Evolutionary conservation across 2,329 filamentous ascomycete genomes (phyloP), one percentile per base, ranked within the genome.

Genomic region (Torrubiellomyces zombiae): DNA sequence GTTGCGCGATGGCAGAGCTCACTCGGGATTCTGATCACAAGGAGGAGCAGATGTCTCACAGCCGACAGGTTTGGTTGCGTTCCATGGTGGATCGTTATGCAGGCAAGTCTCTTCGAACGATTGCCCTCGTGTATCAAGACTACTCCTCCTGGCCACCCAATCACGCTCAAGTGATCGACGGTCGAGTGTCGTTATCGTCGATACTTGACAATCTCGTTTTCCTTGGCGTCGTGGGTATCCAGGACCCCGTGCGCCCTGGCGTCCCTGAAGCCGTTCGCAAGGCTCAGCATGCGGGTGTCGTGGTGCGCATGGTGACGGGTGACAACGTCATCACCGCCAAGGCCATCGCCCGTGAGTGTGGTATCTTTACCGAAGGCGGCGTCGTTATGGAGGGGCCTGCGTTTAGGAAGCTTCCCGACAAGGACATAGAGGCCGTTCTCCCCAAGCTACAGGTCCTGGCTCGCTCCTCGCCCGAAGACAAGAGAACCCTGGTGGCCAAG

Each of bases 111-210:
- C 60, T 85, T 7, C 69, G 79, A 25, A 82, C 76, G 1, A 81
- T 85, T 28, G 76, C 67, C 11, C 58, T 83, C 33, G 60, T 77
- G 4, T 83, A 79, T 47, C 64, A 67, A 21, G 79, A 86, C 34
- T 80, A 77, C 30, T 59, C 68, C 14, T 56, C 51, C 27, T 80
- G 75, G 68, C 77, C 78, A n/a, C 73, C 60, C 11, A 66, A 75
- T 32, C 53, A 63, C 20, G 70, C 61, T 11, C 50, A 65, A 9
- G 72, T 77, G 6, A 23, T 23, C 29, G 61, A 69, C 11, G 33
- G 19, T n/a, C 27, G 25, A 7, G 23, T 25, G 14, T 5, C 14
- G 6, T 23, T 27, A 13, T 2, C 20, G 9, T 23, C 26, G 8
- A 11, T 27, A 6, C 51, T 62, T 22, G 51, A 58, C 20, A 60